Percentiles rank a stretch among this genome's conserved stretches.
These are phyloP conservation scores for Malus hybrid DNA, from an alignment of 331 rosid species.

Conservation along the genomic window DNA sequence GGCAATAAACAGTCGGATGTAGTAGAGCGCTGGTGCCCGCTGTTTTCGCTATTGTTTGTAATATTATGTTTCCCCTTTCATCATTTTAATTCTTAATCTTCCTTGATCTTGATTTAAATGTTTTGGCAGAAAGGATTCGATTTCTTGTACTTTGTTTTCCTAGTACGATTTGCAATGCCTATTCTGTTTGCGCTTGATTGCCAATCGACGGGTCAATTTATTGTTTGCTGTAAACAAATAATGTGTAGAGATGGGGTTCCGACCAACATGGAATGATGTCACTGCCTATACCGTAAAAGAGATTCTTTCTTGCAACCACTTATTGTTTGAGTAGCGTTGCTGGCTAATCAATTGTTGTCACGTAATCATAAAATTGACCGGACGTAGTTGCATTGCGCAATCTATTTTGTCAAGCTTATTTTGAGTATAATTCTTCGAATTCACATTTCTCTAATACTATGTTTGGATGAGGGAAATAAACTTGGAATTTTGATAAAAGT, in stretches of 20 bases:
- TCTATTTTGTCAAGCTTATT: no score
- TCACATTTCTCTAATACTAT: no score
- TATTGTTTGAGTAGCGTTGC: not conserved
- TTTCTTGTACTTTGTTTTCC: no score
- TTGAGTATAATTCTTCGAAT: no score
- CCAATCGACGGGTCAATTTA: not conserved
- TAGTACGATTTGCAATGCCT: not conserved
- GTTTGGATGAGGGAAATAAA: no score
- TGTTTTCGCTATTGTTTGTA: not conserved
- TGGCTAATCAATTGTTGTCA: not conserved
- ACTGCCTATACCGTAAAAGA: not conserved
- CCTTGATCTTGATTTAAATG: not conserved
- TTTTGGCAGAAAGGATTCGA: not conserved
- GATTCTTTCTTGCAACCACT: not conserved
- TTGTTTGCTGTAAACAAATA: not conserved
- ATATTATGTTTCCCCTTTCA: not conserved
- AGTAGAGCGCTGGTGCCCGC: not conserved
- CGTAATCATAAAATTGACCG: no score
- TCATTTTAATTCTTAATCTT: not conserved
- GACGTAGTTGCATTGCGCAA: no score
- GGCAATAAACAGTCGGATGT: slow-evolving; percentile 6
- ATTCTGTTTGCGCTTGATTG: not conserved
- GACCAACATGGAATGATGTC: not conserved
- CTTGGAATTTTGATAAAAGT: no score
- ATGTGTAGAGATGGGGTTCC: not conserved